Conservation (phyloP, 2,329 filamentous ascomycete species). For the Lasiodiplodia gonubiensis region DNA sequence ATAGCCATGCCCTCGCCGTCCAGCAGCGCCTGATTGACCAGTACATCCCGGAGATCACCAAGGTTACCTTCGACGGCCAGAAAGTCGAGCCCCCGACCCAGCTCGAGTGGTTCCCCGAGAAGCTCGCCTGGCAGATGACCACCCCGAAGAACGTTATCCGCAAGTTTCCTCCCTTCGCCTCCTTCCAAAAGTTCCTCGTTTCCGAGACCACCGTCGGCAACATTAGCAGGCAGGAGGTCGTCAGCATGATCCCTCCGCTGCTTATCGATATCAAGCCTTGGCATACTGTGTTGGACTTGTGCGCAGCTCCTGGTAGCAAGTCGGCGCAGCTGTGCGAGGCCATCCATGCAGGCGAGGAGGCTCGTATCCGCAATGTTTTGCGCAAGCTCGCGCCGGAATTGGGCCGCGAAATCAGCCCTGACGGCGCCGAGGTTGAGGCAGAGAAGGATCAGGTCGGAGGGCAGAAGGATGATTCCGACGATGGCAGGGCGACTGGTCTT, state of each 20-base stretch:
- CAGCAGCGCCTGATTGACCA: conserved; percentile 84
- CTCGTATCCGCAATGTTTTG: conserved; percentile 75
- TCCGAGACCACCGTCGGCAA: conserved; percentile 97
- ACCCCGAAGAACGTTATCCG: conserved; percentile 95
- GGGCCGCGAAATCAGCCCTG: conserved; percentile 60
- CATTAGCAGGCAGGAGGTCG: conserved; percentile 95
- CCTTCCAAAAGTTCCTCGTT: conserved; percentile 97
- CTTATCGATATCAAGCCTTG: conserved; percentile 89
- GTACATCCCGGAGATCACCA: conserved; percentile 89
- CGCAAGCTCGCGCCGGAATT: conserved; percentile 67
- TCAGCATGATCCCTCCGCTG: conserved; percentile 98
- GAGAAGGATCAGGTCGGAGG: conserved; percentile 38
- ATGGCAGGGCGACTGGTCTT: conserved; percentile 87
- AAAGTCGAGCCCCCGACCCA: conserved; percentile 80
- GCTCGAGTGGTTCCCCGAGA: conserved; percentile 91
- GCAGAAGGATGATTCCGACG: conserved; percentile 66
- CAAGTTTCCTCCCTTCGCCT: conserved; percentile 90
- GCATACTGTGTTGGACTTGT: conserved; percentile 94
- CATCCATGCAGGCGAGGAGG: conserved; percentile 91
- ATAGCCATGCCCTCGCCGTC: conserved; percentile 86
- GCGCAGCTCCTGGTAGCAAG: conserved; percentile 96
- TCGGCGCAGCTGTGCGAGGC: conserved; percentile 94
- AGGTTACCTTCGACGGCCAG: conserved; percentile 81
- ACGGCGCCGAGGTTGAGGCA: conserved; percentile 40
- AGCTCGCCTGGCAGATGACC: conserved; percentile 96